Evolutionary conservation across 129 eudicot genomes (phyloP), one percentile per base, ranked within the genome.

Genomic region (sunflower (Helianthus annuus)): DNA sequence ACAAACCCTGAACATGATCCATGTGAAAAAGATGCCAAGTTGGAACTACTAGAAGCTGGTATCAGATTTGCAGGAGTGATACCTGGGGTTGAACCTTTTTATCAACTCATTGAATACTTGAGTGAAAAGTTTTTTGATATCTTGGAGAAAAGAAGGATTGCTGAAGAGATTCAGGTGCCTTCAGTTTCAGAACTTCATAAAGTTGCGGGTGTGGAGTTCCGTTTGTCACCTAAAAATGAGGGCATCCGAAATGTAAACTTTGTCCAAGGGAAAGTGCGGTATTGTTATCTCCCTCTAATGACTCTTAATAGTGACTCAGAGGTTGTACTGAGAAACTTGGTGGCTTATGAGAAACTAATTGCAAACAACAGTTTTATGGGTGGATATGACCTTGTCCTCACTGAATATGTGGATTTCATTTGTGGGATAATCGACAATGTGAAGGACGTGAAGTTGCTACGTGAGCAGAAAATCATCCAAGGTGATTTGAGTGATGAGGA

Each of bases 101-200:
- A 42, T 42, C 46, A 42, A 42, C 8, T 42, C 46, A 42, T 42
- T 42, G 46, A 42, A 42, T 42, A 6, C 46, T 7, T 42, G 1
- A 42, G 8, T 7, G 10, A 7, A 42, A 42, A 42, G 46, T 7
- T 42, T 6, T 7, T 7, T 6, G 46, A 42, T 2, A 6, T 42
- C 46, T 7, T 42, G 8, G 76, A 62, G 52, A 11, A 67, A 7
- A 68, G 14, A 17, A 12, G n/a, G 0, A 36, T 15, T 0, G 70
- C 42, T 24, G 78, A 74, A 55, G 90, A 88, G 80, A 85, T 88
- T 14, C 44, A 54, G 16, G 73, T 88, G 65, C 95, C 95, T 17
- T 57, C 90, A 0, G 88, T 76, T 9, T 63, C 84, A 13, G 64
- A 78, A 48, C 85, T 88, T 27, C 7, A 5, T 4, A 54, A 78